A percentile compares a stretch with the other conserved stretches of the same genome.
phyloP scores from a whole-genome alignment of 257 asterid species.

The Ballota nigra region DNA sequence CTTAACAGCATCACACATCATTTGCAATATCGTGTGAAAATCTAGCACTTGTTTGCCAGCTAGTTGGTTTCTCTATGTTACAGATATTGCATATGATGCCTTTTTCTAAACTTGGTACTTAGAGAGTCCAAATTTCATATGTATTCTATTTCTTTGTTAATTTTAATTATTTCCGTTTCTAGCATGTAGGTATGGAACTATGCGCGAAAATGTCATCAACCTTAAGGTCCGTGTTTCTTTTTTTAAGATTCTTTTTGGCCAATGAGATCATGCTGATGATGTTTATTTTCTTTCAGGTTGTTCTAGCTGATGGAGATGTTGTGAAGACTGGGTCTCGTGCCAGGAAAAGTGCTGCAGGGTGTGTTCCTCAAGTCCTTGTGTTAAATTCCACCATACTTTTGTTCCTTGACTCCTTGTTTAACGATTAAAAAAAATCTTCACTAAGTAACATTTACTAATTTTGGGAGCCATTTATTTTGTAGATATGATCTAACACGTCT shows the following conservation, averaged over 20 bases:
- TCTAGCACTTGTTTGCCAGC: too few relatives aligned
- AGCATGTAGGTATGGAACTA: constrained; percentile 94
- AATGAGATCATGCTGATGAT: constrained; percentile 20
- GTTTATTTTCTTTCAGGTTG: constrained; percentile 53
- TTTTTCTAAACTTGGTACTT: not conserved
- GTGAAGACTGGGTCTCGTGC: constrained; percentile 97
- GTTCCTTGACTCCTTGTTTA: constrained; percentile 21
- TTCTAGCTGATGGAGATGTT: constrained; percentile 85
- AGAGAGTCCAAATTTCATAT: constrained; percentile 3
- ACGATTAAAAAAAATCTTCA: not conserved
- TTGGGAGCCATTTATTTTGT: constrained; percentile 24
- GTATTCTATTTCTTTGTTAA: constrained; percentile 6
- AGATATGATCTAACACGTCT: constrained; percentile 96
- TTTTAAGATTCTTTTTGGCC: constrained; percentile 16
- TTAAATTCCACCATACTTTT: not conserved
- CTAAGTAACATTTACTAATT: constrained; percentile 12
- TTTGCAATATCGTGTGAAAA: too few relatives aligned
- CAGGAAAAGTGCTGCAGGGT: constrained; percentile 99
- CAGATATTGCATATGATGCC: not conserved
- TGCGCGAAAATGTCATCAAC: constrained; percentile 96
- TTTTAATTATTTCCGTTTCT: constrained; percentile 43
- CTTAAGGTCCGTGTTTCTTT: constrained; percentile 68
- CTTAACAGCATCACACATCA: too few relatives aligned
- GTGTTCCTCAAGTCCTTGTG: constrained; percentile 21
- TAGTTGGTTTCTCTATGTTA: constrained; percentile 3